Evolutionary conservation across 257 asterid species (phyloP).

Genomic region (Cynanchum wilfordii): DNA sequence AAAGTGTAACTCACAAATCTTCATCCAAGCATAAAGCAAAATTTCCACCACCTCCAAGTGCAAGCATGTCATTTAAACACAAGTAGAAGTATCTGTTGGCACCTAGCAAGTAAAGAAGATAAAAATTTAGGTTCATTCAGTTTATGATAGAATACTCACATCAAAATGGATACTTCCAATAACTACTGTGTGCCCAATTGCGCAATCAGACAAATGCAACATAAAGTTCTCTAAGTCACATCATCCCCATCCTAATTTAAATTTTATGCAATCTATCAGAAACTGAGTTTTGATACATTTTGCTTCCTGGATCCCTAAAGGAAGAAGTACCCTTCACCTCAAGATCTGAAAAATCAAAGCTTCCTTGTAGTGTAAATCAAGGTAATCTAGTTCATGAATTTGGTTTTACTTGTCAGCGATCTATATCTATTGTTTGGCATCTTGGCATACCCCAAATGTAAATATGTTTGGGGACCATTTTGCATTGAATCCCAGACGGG

Average conservation of each 20-base stretch:
- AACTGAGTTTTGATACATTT: not conserved
- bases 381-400: not conserved
- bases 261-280: not conserved
- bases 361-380: not conserved
- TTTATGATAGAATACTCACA: not conserved
- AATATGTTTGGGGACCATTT: too few species aligned
- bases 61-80: constrained; percentile 84
- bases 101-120: constrained; percentile 37
- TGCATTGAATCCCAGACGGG: not conserved
- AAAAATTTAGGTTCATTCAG: constrained; percentile 6
- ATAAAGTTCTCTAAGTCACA: not conserved
- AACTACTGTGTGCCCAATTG: not conserved
- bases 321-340: not conserved
- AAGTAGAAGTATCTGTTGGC: constrained; percentile 78
- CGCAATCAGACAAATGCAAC: not conserved
- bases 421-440: not conserved
- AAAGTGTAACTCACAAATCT: constrained; percentile 65
- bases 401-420: too few species aligned
- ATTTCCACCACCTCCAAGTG: constrained; percentile 89
- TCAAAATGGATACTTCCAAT: not conserved
- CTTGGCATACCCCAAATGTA: not conserved
- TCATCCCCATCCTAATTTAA: not conserved
- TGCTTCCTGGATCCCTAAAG: not conserved
- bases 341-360: not conserved
- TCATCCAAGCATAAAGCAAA: constrained; percentile 78